phyloP scores from a whole-genome alignment of 805 yeast species.

The Wickerhamomyces xylosicus region DNA sequence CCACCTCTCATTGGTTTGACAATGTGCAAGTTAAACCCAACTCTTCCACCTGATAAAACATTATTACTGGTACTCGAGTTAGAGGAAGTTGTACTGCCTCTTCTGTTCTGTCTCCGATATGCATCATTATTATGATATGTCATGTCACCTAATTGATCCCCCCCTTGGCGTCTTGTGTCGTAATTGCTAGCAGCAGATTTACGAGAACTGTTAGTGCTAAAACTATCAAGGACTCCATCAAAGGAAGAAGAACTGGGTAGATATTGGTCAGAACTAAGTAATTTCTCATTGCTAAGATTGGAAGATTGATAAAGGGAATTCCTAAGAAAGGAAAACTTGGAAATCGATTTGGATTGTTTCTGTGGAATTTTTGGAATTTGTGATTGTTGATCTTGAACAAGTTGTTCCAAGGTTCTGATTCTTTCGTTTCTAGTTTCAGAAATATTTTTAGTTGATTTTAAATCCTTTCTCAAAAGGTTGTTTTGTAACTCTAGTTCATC shows the following conservation, averaged over 20 bases:
- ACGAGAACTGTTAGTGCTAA: not conserved
- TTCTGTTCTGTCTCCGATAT: not conserved
- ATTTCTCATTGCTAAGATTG: slow-evolving; percentile 20
- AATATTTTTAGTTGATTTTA: slow-evolving; percentile 42
- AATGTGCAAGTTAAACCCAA: slow-evolving; percentile 46
- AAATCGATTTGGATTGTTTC: slow-evolving; percentile 3
- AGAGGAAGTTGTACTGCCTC: not conserved
- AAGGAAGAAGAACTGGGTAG: not conserved
- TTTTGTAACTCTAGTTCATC: slow-evolving; percentile 57
- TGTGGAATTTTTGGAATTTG: slow-evolving; percentile 1
- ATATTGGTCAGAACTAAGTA: not conserved
- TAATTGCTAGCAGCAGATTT: not conserved
- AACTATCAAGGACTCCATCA: not conserved
- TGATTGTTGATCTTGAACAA: slow-evolving; percentile 33
- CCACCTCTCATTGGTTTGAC: slow-evolving; percentile 51
- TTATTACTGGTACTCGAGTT: slow-evolving; percentile 2
- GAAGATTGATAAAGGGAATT: slow-evolving; percentile 10
- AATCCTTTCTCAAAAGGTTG: slow-evolving; percentile 42
- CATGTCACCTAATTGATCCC: not conserved
- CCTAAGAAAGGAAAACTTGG: slow-evolving; percentile 10
- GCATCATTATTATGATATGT: not conserved
- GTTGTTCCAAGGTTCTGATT: slow-evolving; percentile 40
- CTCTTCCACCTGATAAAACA: slow-evolving; percentile 13
- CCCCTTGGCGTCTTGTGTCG: too few relatives aligned
- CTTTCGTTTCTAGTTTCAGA: slow-evolving; percentile 47